phyloP scores from a whole-genome alignment of 2,329 filamentous ascomycete genomes.

The Xylariales sp. region DNA sequence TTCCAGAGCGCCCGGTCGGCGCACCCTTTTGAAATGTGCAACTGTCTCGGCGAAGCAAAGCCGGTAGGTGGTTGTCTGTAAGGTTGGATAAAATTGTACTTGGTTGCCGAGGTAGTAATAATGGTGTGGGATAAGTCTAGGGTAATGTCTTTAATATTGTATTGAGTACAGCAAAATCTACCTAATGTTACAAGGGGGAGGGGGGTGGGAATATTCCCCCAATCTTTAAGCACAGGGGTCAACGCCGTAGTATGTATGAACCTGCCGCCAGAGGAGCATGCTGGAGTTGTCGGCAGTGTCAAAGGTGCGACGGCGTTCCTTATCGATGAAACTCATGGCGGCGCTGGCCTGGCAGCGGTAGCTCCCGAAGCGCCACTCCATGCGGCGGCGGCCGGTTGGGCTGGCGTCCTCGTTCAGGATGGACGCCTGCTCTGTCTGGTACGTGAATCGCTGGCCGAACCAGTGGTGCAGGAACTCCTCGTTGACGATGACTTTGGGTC shows the following conservation, averaged over 20 bases:
- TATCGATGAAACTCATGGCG: neutral
- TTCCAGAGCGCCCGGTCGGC: too few relatives aligned
- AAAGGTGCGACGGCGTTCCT: neutral
- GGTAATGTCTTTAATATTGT: too few relatives aligned
- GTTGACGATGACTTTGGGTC: slow-evolving; percentile 39
- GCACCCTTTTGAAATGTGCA: too few relatives aligned
- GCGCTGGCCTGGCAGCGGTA: slow-evolving; percentile 48
- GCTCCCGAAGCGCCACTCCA: slow-evolving; percentile 52
- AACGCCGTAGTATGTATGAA: neutral
- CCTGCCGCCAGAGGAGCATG: neutral
- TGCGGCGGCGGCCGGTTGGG: slow-evolving; percentile 15
- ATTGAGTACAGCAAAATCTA: too few relatives aligned
- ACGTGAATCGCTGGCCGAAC: slow-evolving; percentile 39
- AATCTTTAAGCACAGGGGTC: slow-evolving; percentile 3
- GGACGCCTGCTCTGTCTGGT: slow-evolving; percentile 40
- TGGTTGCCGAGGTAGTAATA: too few relatives aligned
- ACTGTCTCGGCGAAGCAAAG: too few relatives aligned
- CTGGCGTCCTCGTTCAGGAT: slow-evolving; percentile 20
- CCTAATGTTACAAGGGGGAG: too few relatives aligned
- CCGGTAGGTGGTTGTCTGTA: too few relatives aligned
- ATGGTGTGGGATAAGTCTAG: too few relatives aligned
- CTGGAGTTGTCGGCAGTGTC: neutral
- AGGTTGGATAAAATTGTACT: too few relatives aligned
- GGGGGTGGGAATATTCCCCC: too few relatives aligned
- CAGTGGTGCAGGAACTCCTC: slow-evolving; percentile 29